Percentiles rank a stretch among this genome's conserved stretches.
phyloP scores from a whole-genome alignment of 2,329 filamentous ascomycete species.

The Canariomyces notabilis region DNA sequence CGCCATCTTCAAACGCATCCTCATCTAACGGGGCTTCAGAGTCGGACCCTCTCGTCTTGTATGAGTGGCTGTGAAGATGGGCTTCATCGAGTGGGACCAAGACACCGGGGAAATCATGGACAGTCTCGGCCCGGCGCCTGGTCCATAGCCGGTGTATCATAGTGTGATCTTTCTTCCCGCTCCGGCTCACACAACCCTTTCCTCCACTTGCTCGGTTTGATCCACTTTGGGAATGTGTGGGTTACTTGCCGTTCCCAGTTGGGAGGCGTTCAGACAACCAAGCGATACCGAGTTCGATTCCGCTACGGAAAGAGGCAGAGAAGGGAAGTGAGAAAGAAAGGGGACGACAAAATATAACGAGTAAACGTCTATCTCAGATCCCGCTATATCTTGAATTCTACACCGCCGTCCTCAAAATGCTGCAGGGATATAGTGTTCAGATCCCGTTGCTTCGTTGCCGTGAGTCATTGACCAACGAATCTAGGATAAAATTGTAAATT shows the following conservation, averaged over 20 bases:
- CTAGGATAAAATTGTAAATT: neutral
- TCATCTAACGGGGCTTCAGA: constrained; percentile 28
- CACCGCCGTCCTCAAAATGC: neutral
- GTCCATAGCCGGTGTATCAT: constrained; percentile 18
- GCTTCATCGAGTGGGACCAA: constrained; percentile 51
- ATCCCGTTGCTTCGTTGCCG: too few relatives aligned
- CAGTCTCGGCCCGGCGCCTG: constrained; percentile 37
- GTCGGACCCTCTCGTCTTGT: constrained; percentile 41
- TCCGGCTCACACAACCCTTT: neutral
- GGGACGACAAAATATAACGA: neutral
- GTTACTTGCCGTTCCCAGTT: neutral
- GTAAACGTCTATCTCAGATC: neutral
- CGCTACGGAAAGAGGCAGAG: too few relatives aligned
- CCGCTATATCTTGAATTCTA: neutral
- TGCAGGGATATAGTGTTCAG: too few relatives aligned
- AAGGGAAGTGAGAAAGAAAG: too few relatives aligned
- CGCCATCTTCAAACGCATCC: constrained; percentile 33
- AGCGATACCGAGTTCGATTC: too few relatives aligned
- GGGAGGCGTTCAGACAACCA: neutral
- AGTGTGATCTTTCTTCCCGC: neutral
- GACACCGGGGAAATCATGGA: constrained; percentile 47
- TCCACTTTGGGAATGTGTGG: neutral
- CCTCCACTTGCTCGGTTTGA: neutral
- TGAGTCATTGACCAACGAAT: too few relatives aligned
- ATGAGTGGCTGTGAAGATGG: constrained; percentile 51